Evolutionary conservation across 768 basidiomycete species (phyloP).

Genomic region (Suillus spraguei): DNA sequence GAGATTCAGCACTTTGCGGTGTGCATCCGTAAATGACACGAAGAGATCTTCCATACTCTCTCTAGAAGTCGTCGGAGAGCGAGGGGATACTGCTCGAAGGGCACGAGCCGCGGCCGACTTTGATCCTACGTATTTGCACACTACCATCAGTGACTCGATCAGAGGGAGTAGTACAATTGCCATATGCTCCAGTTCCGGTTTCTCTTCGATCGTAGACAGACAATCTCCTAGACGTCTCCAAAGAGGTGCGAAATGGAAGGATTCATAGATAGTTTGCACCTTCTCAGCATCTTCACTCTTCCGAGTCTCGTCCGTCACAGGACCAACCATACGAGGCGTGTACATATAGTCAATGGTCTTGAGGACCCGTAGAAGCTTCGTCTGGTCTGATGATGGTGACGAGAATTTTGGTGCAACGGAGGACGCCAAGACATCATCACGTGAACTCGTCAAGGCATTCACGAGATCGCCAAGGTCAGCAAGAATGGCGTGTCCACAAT

Average conservation of each 20-base stretch:
- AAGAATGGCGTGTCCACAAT: conserved; percentile 77
- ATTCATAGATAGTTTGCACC: conserved; percentile 86
- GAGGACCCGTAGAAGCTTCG: conserved; percentile 92
- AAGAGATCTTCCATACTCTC: conserved; percentile 92
- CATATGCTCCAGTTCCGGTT: conserved; percentile 80
- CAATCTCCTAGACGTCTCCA: conserved; percentile 94
- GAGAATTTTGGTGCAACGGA: conserved; percentile 89
- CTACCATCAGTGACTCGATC: conserved; percentile 97
- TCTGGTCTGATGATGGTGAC: conserved; percentile 90
- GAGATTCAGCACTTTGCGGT: conserved; percentile 91
- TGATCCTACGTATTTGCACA: conserved; percentile 91
- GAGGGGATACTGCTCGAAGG: conserved; percentile 67
- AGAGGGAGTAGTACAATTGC: conserved; percentile 92
- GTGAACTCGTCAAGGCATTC: conserved; percentile 56
- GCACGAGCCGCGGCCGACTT: conserved; percentile 55
- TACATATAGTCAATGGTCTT: conserved; percentile 99
- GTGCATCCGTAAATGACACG: conserved; percentile 89
- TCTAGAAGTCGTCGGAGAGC: conserved; percentile 64
- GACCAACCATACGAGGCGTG: conserved; percentile 54
- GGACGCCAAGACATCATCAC: conserved; percentile 58
- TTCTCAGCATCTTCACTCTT: conserved; percentile 69
- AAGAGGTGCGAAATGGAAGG: conserved; percentile 85
- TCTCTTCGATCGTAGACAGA: conserved; percentile 78
- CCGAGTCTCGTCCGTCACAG: conserved; percentile 39
- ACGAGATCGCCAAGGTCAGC: conserved; percentile 79